Conservation (phyloP, 495 filamentous ascomycete species). For the Neurospora cerealis region DNA sequence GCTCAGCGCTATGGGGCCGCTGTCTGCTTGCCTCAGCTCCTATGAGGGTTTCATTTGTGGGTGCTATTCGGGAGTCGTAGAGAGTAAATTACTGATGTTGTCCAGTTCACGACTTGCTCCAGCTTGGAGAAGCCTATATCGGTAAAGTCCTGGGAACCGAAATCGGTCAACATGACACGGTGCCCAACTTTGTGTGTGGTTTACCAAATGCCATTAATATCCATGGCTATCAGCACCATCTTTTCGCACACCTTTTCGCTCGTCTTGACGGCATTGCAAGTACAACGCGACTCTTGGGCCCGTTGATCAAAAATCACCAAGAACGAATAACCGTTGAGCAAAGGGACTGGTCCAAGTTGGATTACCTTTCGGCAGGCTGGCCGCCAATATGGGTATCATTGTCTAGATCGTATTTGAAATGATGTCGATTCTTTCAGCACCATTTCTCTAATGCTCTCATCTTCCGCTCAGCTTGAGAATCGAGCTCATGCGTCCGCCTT, state of each 20-base stretch:
- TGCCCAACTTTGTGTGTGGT: not conserved
- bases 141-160: not conserved
- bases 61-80: not conserved
- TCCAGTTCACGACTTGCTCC: not conserved
- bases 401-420: not conserved
- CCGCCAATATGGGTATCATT: not conserved
- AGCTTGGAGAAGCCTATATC: not conserved
- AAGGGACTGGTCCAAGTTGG: not conserved
- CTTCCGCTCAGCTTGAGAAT: not conserved
- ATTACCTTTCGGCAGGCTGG: not conserved
- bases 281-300: not conserved
- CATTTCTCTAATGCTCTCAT: not conserved
- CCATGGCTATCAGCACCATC: constrained; percentile 5
- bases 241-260: constrained; percentile 7
- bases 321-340: not conserved
- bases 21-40: not conserved
- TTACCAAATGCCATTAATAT: constrained; percentile 6
- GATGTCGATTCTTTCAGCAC: not conserved
- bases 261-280: constrained; percentile 3
- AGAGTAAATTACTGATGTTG: not conserved
- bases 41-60: not conserved
- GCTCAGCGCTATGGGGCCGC: constrained; percentile 2
- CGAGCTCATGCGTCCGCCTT: not conserved
- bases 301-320: not conserved
- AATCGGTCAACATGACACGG: not conserved